Percentiles rank a stretch among this genome's conserved stretches.
Evolutionary conservation across 345 rosid genomes (phyloP).

Genomic region (Acer campestre): DNA sequence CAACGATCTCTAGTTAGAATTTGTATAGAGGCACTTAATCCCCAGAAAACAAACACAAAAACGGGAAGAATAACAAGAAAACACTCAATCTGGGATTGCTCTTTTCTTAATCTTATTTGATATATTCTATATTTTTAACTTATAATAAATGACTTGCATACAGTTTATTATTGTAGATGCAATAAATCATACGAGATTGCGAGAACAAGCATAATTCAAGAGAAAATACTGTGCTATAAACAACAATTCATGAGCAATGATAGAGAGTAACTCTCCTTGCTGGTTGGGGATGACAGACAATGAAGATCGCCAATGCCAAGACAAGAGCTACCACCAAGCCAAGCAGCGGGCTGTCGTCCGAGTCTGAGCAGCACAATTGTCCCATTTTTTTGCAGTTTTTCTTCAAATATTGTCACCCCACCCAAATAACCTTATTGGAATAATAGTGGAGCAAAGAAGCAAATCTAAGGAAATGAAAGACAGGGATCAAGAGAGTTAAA

Average conservation of each 20-base stretch:
- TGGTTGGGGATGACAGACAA: conserved; percentile 28
- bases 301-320: conserved; percentile 32
- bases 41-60: background rate
- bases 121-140: background rate
- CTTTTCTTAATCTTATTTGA: conserved; percentile 1
- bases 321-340: conserved; percentile 30
- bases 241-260: conserved; percentile 22
- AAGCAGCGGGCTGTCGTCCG: conserved; percentile 21
- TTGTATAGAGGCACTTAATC: too few species aligned
- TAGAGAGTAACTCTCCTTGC: conserved; percentile 32
- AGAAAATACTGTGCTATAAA: background rate
- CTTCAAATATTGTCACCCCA: conserved; percentile 4
- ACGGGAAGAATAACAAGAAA: background rate
- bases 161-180: background rate
- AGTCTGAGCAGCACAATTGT: conserved; percentile 30
- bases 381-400: conserved; percentile 29
- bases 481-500: background rate
- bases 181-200: too few species aligned
- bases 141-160: background rate
- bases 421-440: background rate
- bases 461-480: background rate
- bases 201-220: background rate
- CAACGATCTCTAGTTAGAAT: background rate
- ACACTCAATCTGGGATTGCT: background rate
- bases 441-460: background rate